These are phyloP conservation scores for Astrephomene gubernaculifera DNA, from an alignment of 139 green algal species.

Conservation along the genomic window DNA sequence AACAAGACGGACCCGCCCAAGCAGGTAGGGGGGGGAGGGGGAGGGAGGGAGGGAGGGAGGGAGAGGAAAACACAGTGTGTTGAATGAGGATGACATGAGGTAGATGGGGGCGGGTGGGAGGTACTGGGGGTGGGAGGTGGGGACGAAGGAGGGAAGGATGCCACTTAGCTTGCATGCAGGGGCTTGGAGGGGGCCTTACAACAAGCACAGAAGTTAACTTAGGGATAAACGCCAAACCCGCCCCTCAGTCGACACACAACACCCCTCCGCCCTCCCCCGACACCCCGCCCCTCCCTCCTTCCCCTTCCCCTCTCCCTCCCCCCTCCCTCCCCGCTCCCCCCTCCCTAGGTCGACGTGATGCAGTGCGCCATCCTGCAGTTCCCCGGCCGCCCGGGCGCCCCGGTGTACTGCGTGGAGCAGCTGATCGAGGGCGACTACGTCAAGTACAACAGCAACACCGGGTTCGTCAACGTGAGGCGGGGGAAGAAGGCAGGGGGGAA, in stretches of 20 bases:
- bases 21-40: too few relatives aligned
- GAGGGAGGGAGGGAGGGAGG: too few relatives aligned
- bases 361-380: conserved; percentile 49
- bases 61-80: too few relatives aligned
- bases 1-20: conserved; percentile 61
- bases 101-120: too few relatives aligned
- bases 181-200: too few relatives aligned
- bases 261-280: neutral
- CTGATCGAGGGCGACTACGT: conserved; percentile 71
- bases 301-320: neutral
- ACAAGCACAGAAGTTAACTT: too few relatives aligned
- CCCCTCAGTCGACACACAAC: too few relatives aligned
- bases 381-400: conserved; percentile 30
- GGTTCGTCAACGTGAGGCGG: conserved; percentile 42
- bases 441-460: conserved; percentile 65
- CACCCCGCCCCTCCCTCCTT: neutral
- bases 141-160: too few relatives aligned
- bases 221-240: too few relatives aligned
- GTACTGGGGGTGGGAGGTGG: too few relatives aligned
- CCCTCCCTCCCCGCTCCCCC: neutral
- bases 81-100: too few relatives aligned
- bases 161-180: too few relatives aligned
- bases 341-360: conserved; percentile 48
- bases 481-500: neutral
- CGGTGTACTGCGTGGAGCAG: conserved; percentile 62